Evolutionary conservation across 306 rosid species (phyloP).

Genomic region (Lagenaria siceraria): DNA sequence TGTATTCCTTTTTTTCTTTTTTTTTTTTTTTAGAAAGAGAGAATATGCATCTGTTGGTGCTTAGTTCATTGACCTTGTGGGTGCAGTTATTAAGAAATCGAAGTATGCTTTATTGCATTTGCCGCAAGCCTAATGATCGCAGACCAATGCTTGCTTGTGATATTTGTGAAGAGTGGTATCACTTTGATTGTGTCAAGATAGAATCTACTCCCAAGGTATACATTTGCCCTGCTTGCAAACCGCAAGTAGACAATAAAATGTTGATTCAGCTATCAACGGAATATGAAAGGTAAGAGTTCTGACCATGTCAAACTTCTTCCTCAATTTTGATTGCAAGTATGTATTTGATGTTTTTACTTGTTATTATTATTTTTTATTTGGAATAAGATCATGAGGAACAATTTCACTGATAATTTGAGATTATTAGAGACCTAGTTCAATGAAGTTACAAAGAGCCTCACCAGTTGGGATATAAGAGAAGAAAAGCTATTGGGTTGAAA

Average conservation of each 20-base stretch:
- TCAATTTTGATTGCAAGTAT: neutral
- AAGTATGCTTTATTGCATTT: conserved; percentile 86
- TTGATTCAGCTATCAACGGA: conserved; percentile 14
- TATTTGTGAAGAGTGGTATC: conserved; percentile 87
- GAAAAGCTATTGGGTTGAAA: no score
- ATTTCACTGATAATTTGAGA: no score
- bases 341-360: neutral
- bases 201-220: conserved; percentile 36
- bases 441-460: no score
- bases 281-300: conserved; percentile 48
- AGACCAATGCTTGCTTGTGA: conserved; percentile 84
- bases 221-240: conserved; percentile 83
- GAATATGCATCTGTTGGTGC: neutral
- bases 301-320: neutral
- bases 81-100: conserved; percentile 66
- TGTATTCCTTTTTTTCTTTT: neutral
- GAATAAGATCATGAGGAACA: no score
- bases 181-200: conserved; percentile 78
- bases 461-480: no score
- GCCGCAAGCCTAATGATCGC: conserved; percentile 71
- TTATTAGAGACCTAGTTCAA: no score
- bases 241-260: conserved; percentile 21
- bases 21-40: neutral
- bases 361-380: no score
- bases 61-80: conserved; percentile 3